phyloP scores from a whole-genome alignment of 2,329 filamentous ascomycete genomes.

The Epichloe gansuensis region DNA sequence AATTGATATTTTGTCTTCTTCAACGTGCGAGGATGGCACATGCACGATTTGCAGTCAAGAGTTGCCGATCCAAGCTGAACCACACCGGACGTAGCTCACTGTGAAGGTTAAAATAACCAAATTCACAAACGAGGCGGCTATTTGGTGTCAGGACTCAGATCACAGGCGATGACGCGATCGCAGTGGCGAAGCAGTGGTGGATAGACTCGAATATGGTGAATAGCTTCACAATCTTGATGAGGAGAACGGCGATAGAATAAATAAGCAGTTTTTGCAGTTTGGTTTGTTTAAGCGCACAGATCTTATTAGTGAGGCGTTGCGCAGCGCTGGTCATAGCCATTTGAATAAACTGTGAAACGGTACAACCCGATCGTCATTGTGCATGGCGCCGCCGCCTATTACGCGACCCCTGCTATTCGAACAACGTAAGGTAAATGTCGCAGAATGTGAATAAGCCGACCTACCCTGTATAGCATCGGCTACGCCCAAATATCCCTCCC shows the following conservation, averaged over 20 bases:
- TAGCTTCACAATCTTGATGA: background rate
- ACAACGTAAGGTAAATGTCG: no score
- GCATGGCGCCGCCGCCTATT: background rate
- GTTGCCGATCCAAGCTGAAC: background rate
- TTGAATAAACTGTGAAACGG: background rate
- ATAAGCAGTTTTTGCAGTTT: background rate
- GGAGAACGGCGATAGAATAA: background rate
- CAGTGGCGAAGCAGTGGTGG: background rate
- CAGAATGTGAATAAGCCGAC: no score
- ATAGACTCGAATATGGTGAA: background rate
- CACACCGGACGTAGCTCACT: background rate
- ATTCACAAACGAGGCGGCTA: background rate
- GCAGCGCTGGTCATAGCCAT: background rate
- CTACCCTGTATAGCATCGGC: no score
- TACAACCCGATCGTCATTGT: slow-evolving; percentile 6
- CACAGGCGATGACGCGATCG: background rate
- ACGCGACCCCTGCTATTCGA: no score
- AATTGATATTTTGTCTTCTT: background rate
- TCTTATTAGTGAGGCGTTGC: background rate
- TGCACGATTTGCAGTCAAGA: background rate
- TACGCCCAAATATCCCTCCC: no score
- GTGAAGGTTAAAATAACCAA: background rate
- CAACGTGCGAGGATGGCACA: background rate
- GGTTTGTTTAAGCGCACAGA: background rate
- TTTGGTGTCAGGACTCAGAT: background rate